phyloP scores from a whole-genome alignment of 2,329 filamentous ascomycete species.

The Fusarium camptoceras region DNA sequence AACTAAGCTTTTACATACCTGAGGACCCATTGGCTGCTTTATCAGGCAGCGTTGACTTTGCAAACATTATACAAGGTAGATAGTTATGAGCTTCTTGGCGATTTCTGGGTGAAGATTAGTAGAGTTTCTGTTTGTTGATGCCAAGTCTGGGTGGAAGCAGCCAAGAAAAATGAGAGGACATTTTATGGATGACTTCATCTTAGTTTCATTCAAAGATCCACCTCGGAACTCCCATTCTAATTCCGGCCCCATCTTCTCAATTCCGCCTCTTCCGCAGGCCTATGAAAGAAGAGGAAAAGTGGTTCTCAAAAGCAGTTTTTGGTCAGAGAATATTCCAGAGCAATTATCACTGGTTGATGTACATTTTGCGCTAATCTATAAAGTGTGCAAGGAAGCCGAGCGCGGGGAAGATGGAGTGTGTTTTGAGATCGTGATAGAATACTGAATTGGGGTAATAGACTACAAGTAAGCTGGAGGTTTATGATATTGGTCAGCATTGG shows the following conservation, averaged over 20 bases:
- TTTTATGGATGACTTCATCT: conserved; percentile 17
- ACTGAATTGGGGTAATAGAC: not conserved
- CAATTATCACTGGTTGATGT: not conserved
- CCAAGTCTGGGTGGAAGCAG: conserved; percentile 6
- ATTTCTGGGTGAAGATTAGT: not conserved
- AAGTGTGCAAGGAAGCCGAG: conserved; percentile 8
- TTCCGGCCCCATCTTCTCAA: conserved; percentile 9
- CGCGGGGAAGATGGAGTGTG: not conserved
- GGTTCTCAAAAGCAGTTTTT: not conserved
- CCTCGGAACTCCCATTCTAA: conserved; percentile 1
- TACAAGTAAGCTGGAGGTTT: too few relatives aligned
- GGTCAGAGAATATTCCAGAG: not conserved
- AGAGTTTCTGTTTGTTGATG: conserved; percentile 5
- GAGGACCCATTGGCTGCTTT: not conserved
- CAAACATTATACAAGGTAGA: not conserved
- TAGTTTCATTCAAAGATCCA: not conserved
- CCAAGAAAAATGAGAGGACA: conserved; percentile 8
- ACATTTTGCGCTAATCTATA: not conserved
- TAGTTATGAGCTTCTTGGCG: not conserved
- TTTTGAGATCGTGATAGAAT: not conserved
- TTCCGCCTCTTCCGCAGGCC: too few relatives aligned
- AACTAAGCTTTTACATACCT: not conserved
- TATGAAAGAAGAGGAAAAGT: not conserved
- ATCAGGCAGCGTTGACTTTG: not conserved
- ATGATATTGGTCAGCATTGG: not conserved